A percentile compares a stretch with the other conserved stretches of the same genome.
Conservation (phyloP, 2,329 filamentous ascomycete genomes). For the Ceratocystis smalleyi region DNA sequence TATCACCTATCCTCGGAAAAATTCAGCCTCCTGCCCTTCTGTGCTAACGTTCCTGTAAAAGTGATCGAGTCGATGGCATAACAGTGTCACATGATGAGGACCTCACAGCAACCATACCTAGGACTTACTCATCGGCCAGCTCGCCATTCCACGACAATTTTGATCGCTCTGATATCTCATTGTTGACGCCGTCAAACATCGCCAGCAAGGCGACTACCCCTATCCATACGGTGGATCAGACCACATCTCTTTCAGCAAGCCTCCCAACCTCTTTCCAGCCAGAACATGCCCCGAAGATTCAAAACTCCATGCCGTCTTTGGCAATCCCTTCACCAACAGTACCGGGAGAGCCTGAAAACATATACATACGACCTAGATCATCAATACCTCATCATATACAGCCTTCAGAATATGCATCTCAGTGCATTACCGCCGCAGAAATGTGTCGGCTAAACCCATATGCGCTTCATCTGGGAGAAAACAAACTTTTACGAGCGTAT, state of each 20-base stretch:
- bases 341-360: slow-evolving; percentile 4
- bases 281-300: background rate
- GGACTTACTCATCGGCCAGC: slow-evolving; percentile 5
- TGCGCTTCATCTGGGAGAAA: slow-evolving; percentile 70
- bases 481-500: slow-evolving; percentile 61
- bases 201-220: slow-evolving; percentile 52
- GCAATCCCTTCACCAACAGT: background rate
- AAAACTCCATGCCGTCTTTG: background rate
- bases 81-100: background rate
- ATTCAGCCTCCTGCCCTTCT: background rate
- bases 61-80: background rate
- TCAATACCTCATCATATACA: slow-evolving; percentile 68
- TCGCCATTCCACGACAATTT: slow-evolving; percentile 35
- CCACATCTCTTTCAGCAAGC: slow-evolving; percentile 11
- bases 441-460: slow-evolving; percentile 82
- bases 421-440: slow-evolving; percentile 81
- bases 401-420: slow-evolving; percentile 66
- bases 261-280: background rate
- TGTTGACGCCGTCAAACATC: slow-evolving; percentile 32
- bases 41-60: background rate
- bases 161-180: slow-evolving; percentile 41
- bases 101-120: background rate
- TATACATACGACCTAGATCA: slow-evolving; percentile 42
- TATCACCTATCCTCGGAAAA: too few species aligned
- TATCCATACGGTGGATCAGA: slow-evolving; percentile 27